Base-by-base conservation (phyloP, 108 stramenopile species). In the Bacterosira constricta region DNA sequence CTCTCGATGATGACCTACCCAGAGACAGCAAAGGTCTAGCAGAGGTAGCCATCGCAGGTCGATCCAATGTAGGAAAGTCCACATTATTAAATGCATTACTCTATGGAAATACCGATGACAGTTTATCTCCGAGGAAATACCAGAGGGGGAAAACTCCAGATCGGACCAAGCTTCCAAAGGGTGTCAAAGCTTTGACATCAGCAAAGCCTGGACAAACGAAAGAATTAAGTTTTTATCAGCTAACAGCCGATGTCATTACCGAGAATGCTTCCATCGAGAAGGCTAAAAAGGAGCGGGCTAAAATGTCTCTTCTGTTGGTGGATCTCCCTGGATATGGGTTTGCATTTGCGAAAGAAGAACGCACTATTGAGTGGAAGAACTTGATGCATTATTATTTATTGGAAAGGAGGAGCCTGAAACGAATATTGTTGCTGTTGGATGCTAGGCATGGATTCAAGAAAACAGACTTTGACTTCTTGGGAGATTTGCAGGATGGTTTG, bases 271-370 rank as follows among this genome's bases (percentile, higher is more conserved):
- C 47, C 27, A 18, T 41, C 47, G 59, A 30, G 49, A 54, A 52
- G 27, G 44, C 34, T 34, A 42, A 32, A 36, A 66, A 76, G 34
- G 46, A 29, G 20, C 37, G 27, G 47, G 56, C 20, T 6, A 83
- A 80, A 66, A 54, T 67, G 49, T 84, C 83, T 6, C 55, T 93
- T 56, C 34, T 83, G 12, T 56, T 93, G 47, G 89, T 88, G 10
- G 90, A 93, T 71, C 74, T 93, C 35, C 92, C 89, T 4, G 92
- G 92, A 37, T 93, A 89, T 85, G 92, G 92, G 15, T 93, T 93
- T 85, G 87, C 89, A n/a, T 90, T 78, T 80, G 89, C 86, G 9
- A 69, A 79, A 25, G 81, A 88, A 66, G 80, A 83, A 51, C 53
- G 57, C 7, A 60, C 73, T 17, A 69, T 60, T 10, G 81, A 75